A percentile compares a stretch with the other conserved stretches of the same genome.
Conservation (phyloP, 192 early-diverging fungal species). For the Chytriomyces sp. region DNA sequence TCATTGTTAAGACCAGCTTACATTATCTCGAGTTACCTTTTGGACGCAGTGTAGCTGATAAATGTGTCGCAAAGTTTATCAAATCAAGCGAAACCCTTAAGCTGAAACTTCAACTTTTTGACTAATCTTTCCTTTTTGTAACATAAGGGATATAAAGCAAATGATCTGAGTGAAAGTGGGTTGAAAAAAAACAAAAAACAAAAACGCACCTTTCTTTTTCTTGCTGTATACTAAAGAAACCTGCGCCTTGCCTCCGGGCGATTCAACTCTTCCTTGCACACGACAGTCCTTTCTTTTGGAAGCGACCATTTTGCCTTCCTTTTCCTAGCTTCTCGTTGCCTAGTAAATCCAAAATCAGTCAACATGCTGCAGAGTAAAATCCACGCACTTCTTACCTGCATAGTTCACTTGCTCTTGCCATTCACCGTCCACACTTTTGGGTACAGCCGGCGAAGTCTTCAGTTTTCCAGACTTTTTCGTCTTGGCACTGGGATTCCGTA, state of each 20-base stretch:
- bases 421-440: conserved; percentile 67
- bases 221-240: conserved; percentile 87
- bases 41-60: neutral
- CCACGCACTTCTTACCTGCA: conserved; percentile 37
- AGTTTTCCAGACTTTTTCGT: conserved; percentile 86
- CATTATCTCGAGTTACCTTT: neutral
- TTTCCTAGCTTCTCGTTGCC: conserved; percentile 7
- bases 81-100: neutral
- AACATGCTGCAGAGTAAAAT: neutral
- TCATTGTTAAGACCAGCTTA: neutral
- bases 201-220: conserved; percentile 88
- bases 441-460: conserved; percentile 58
- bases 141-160: no score
- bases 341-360: neutral
- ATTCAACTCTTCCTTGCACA: conserved; percentile 83
- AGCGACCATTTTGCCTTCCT: conserved; percentile 23
- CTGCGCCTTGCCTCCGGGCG: conserved; percentile 75
- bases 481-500: conserved; percentile 94
- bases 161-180: no score
- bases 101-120: conserved; percentile 8
- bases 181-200: conserved; percentile 35
- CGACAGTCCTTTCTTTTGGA: conserved; percentile 76
- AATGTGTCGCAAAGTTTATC: conserved; percentile 27
- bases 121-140: no score
- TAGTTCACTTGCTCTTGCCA: conserved; percentile 48